Evolutionary conservation across 306 rosid species (phyloP).

Genomic region (Hylodesmum podocarpum): DNA sequence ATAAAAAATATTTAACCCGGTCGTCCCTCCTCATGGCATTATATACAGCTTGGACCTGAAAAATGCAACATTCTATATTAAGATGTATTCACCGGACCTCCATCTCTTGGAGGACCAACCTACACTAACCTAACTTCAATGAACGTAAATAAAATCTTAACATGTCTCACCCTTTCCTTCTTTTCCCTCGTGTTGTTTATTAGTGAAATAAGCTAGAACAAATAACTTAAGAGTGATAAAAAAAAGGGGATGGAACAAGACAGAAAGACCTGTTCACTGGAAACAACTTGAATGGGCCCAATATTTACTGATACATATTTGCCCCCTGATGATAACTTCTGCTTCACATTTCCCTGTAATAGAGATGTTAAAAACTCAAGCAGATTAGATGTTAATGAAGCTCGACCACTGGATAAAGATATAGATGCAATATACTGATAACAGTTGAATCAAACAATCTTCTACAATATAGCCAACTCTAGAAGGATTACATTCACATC

Average conservation of each 20-base stretch:
- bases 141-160: not conserved
- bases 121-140: not conserved
- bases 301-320: constrained; percentile 86
- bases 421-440: not conserved
- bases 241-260: not conserved
- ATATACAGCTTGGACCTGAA: constrained; percentile 93
- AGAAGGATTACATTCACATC: not conserved
- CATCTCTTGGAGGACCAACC: not conserved
- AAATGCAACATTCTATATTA: constrained; percentile 27
- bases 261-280: constrained; percentile 75
- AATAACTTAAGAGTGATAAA: not conserved
- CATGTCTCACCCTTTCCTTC: not conserved
- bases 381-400: not conserved
- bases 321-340: constrained; percentile 70
- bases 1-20: constrained; percentile 85
- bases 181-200: not conserved
- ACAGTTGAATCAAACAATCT: not conserved
- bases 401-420: not conserved
- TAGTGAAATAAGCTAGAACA: not conserved
- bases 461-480: not conserved
- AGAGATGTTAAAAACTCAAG: constrained; percentile 8
- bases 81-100: not conserved
- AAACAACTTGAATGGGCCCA: constrained; percentile 78
- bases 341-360: constrained; percentile 66
- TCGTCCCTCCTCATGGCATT: constrained; percentile 88